Evolutionary conservation across 768 basidiomycete genomes (phyloP).

Genomic region (Collybia mongolica): DNA sequence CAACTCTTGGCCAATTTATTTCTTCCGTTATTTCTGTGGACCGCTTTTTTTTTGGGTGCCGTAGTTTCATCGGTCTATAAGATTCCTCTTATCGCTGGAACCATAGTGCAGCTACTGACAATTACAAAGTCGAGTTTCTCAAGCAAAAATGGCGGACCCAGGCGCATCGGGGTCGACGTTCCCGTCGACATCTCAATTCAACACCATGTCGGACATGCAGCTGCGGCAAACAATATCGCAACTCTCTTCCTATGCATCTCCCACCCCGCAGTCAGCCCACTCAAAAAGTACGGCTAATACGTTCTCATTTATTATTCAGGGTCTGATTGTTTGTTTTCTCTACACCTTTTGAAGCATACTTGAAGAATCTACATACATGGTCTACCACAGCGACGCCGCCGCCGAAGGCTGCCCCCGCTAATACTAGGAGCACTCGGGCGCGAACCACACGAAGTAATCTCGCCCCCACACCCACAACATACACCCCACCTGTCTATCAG

Average conservation of each 20-base stretch:
- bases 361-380: constrained; percentile 73
- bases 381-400: constrained; percentile 57
- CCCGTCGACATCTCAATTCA: constrained; percentile 25
- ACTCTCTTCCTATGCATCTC: constrained; percentile 41
- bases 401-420: constrained; percentile 36
- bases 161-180: constrained; percentile 19
- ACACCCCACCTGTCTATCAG: constrained; percentile 35
- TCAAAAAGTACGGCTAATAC: constrained; percentile 26
- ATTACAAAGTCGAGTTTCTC: not conserved
- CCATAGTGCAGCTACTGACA: not conserved
- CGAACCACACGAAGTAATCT: constrained; percentile 43
- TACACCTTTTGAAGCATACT: constrained; percentile 42
- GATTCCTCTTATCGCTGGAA: constrained; percentile 1
- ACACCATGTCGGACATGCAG: constrained; percentile 59
- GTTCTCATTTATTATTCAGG: not conserved
- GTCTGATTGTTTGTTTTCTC: not conserved
- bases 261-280: constrained; percentile 33
- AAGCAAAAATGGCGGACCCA: constrained; percentile 22
- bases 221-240: constrained; percentile 63
- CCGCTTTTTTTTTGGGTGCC: not conserved
- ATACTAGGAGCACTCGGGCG: constrained; percentile 40
- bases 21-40: not conserved
- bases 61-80: not conserved
- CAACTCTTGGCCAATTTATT: not conserved
- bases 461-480: constrained; percentile 26